A percentile compares a stretch with the other conserved stretches of the same genome.
Evolutionary conservation across 306 rosid genomes (phyloP).

Genomic region (Lotus japonicus): DNA sequence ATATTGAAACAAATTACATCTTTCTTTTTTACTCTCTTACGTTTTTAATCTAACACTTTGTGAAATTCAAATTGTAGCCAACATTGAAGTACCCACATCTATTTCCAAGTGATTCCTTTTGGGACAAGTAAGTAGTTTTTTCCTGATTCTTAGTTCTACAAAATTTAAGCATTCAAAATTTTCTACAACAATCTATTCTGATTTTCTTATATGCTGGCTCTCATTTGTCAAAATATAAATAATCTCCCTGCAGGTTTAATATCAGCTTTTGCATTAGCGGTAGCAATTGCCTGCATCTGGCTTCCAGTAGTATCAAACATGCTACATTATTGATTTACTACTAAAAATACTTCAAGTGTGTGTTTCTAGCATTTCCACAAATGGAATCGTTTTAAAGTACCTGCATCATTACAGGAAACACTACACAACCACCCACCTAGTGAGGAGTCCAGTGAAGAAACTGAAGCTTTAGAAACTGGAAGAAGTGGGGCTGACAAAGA

Average conservation of each 20-base stretch:
- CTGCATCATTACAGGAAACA: slow-evolving; percentile 53
- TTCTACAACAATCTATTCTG: no score
- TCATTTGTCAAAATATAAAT: neutral
- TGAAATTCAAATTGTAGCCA: slow-evolving; percentile 43
- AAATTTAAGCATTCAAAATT: neutral
- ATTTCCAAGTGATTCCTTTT: slow-evolving; percentile 55
- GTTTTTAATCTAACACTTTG: neutral
- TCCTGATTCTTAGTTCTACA: neutral
- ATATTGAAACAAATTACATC: neutral
- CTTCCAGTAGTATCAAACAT: slow-evolving; percentile 25
- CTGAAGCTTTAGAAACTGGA: slow-evolving; percentile 45
- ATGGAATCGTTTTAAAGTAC: neutral
- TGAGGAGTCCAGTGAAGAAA: slow-evolving; percentile 12
- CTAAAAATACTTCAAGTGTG: neutral
- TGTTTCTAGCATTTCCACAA: neutral
- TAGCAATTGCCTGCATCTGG: slow-evolving; percentile 37
- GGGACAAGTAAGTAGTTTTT: slow-evolving; percentile 53
- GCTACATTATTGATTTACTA: neutral
- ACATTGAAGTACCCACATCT: slow-evolving; percentile 57
- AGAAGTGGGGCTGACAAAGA: slow-evolving; percentile 9
- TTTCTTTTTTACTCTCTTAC: neutral
- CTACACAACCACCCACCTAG: slow-evolving; percentile 48
- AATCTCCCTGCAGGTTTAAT: slow-evolving; percentile 27
- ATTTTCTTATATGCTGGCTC: neutral
- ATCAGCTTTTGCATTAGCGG: slow-evolving; percentile 23